Percentiles rank a stretch among this genome's conserved stretches.
Evolutionary conservation across 305 asterid species (phyloP).

Genomic region (Petunia hybrid): DNA sequence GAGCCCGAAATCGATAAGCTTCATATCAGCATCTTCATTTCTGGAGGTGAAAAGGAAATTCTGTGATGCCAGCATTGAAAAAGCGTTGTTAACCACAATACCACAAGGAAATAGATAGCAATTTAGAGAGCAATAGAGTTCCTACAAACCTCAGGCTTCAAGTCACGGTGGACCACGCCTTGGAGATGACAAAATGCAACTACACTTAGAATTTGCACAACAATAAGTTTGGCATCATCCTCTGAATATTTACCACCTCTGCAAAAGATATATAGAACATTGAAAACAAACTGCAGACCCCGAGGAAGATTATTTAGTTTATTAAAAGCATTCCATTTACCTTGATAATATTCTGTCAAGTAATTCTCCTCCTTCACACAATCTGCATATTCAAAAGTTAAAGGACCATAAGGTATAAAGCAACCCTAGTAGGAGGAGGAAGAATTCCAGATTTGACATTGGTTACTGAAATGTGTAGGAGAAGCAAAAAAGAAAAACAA

Average conservation of each 20-base stretch:
- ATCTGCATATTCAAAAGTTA: constrained; percentile 52
- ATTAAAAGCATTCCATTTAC: constrained; percentile 50
- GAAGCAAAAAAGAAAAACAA: constrained; percentile 9
- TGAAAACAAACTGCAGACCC: background rate
- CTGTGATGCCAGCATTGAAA: constrained; percentile 48
- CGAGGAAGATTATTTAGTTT: background rate
- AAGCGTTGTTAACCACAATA: background rate
- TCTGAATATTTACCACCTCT: constrained; percentile 95
- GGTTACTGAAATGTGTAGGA: background rate
- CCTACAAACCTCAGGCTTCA: constrained; percentile 85
- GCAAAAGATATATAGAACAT: constrained; percentile 40
- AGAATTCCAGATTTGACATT: background rate
- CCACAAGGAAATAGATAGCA: constrained; percentile 34
- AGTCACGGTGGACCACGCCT: constrained; percentile 97
- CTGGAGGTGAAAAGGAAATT: constrained; percentile 83
- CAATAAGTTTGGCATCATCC: constrained; percentile 84
- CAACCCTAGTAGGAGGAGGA: constrained; percentile 23
- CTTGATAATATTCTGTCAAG: constrained; percentile 83
- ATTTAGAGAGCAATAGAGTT: constrained; percentile 13
- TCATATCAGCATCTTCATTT: constrained; percentile 91
- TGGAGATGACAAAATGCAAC: constrained; percentile 96
- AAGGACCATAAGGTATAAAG: background rate
- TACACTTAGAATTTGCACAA: constrained; percentile 86
- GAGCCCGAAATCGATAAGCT: constrained; percentile 95
- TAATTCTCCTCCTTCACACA: constrained; percentile 99